Evolutionary conservation across 192 early-diverging fungal species (phyloP).

Genomic region (Coemansia sp.): DNA sequence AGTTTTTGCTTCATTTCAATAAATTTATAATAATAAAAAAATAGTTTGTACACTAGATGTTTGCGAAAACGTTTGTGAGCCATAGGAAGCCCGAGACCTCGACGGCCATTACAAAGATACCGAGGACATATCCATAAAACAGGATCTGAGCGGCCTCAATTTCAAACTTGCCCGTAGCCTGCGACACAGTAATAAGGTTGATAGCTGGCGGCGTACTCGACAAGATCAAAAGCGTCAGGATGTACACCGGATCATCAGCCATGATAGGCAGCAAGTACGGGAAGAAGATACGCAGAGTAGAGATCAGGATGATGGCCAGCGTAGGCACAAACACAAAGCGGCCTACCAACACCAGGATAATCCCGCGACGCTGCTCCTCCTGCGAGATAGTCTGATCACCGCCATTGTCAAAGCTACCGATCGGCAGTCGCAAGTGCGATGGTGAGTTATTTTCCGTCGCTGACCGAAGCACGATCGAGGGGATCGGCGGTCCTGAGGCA

Average conservation of each 20-base stretch:
- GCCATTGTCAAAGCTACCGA: neutral
- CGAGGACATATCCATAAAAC: slow-evolving; percentile 67
- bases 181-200: slow-evolving; percentile 69
- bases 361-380: slow-evolving; percentile 31
- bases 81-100: slow-evolving; percentile 54
- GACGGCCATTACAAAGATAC: slow-evolving; percentile 47
- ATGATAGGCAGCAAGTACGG: slow-evolving; percentile 52
- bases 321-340: slow-evolving; percentile 57
- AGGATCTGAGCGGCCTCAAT: slow-evolving; percentile 66
- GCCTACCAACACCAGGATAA: slow-evolving; percentile 35
- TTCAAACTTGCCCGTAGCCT: slow-evolving; percentile 71
- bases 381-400: slow-evolving; percentile 7
- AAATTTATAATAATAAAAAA: neutral
- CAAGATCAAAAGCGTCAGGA: slow-evolving; percentile 63
- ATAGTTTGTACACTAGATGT: slow-evolving; percentile 12
- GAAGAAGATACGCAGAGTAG: slow-evolving; percentile 42
- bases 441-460: slow-evolving; percentile 23
- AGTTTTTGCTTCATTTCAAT: neutral
- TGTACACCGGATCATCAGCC: slow-evolving; percentile 65
- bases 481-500: slow-evolving; percentile 3
- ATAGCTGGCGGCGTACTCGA: slow-evolving; percentile 70
- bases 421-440: neutral
- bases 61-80: slow-evolving; percentile 39
- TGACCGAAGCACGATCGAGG: slow-evolving; percentile 36
- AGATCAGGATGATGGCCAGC: slow-evolving; percentile 40